Conservation (phyloP, 1,284 basidiomycete genomes). For the Sporisorium sorghi region DNA sequence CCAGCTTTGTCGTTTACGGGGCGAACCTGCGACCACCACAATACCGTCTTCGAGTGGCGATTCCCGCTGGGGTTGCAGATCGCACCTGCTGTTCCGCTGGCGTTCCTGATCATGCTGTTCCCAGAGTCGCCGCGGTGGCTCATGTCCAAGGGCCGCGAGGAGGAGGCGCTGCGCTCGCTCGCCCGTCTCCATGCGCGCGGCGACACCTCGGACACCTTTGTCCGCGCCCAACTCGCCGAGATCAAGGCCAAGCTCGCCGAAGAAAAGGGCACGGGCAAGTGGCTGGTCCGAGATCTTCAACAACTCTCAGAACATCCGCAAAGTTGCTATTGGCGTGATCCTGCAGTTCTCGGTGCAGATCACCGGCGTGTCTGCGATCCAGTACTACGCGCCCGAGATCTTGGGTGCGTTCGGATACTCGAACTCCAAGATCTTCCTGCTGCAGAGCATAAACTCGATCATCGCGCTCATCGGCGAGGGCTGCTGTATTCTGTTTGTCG, state of each 20-base stretch:
- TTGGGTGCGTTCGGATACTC: slow-evolving; percentile 71
- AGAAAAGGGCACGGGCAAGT: slow-evolving; percentile 48
- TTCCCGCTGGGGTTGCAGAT: slow-evolving; percentile 72
- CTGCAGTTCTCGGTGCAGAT: slow-evolving; percentile 72
- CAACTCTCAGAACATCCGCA: slow-evolving; percentile 72
- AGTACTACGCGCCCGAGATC: slow-evolving; percentile 71
- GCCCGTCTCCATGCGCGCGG: slow-evolving; percentile 74
- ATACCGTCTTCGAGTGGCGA: slow-evolving; percentile 72
- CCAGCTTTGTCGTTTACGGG: slow-evolving; percentile 71
- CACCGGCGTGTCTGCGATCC: slow-evolving; percentile 73
- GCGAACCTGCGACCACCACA: slow-evolving; percentile 66
- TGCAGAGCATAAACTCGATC: slow-evolving; percentile 76
- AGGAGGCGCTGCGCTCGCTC: slow-evolving; percentile 71
- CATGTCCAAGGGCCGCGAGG: slow-evolving; percentile 74
- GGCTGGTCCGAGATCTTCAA: slow-evolving; percentile 73
- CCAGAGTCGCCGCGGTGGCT: slow-evolving; percentile 75
- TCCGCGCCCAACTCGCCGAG: slow-evolving; percentile 70
- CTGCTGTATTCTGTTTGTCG: slow-evolving; percentile 75
- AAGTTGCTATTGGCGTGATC: slow-evolving; percentile 71
- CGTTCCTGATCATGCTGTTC: slow-evolving; percentile 73
- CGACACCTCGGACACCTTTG: slow-evolving; percentile 71
- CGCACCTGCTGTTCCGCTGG: slow-evolving; percentile 74
- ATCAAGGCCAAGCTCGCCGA: slow-evolving; percentile 69
- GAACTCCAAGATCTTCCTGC: slow-evolving; percentile 72
- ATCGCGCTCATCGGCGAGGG: slow-evolving; percentile 75